A percentile compares a stretch with the other conserved stretches of the same genome.
phyloP scores from a whole-genome alignment of 305 asterid species.

The Solanum hybrid region DNA sequence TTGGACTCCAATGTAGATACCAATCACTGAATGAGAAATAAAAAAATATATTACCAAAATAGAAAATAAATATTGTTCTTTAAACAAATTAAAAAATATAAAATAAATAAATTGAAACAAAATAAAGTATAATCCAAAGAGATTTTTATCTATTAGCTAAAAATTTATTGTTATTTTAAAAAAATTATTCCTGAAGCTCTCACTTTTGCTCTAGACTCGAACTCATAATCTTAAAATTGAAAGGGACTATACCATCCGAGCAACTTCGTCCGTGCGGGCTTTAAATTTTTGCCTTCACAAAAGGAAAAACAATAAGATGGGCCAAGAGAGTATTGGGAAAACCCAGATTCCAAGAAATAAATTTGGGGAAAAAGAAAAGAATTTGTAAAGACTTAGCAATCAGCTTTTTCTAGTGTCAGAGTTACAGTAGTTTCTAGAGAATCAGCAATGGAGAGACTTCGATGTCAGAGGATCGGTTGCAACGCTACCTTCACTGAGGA shows the following conservation, averaged over 20 bases:
- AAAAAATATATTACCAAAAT: not conserved
- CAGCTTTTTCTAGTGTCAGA: not conserved
- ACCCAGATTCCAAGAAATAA: not conserved
- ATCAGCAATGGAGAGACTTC: slow-evolving; percentile 56
- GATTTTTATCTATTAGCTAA: no score
- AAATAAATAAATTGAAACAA: not conserved
- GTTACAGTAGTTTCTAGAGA: not conserved
- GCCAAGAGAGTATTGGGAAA: not conserved
- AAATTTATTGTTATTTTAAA: no score
- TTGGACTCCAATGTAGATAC: fast-evolving
- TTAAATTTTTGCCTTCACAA: not conserved
- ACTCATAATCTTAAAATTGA: fast-evolving
- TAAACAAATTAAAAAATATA: not conserved
- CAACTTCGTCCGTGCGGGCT: not conserved
- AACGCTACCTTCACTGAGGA: slow-evolving; percentile 63
- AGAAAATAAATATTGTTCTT: not conserved
- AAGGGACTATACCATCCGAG: fast-evolving
- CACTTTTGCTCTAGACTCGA: not conserved
- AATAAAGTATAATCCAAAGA: not conserved
- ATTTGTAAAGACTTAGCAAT: not conserved
- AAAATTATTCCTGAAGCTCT: not conserved
- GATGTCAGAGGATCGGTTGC: slow-evolving; percentile 93
- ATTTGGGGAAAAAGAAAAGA: not conserved
- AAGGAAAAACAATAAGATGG: not conserved
- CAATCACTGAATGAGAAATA: no score